These are phyloP conservation scores for Linnemannia elongata DNA, from an alignment of 192 early-diverging fungal species.

Conservation along the genomic window DNA sequence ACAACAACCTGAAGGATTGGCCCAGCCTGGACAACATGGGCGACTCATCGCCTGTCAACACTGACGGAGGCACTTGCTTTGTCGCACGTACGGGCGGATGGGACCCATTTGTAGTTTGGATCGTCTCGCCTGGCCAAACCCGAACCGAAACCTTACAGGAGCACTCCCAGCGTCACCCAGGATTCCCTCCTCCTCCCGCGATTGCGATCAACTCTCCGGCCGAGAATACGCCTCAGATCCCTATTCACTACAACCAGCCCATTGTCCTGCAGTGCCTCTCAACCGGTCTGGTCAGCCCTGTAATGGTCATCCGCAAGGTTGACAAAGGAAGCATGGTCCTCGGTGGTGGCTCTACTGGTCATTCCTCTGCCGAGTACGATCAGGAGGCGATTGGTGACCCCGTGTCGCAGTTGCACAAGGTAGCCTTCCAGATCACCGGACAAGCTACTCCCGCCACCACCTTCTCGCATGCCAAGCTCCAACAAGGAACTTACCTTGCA, in stretches of 20 bases:
- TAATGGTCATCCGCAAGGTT: slow-evolving; percentile 87
- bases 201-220: slow-evolving; percentile 77
- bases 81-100: slow-evolving; percentile 82
- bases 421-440: slow-evolving; percentile 85
- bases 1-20: slow-evolving; percentile 52
- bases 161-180: slow-evolving; percentile 63
- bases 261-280: slow-evolving; percentile 90
- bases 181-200: slow-evolving; percentile 84
- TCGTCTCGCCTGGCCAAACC: slow-evolving; percentile 74
- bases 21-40: slow-evolving; percentile 42
- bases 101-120: slow-evolving; percentile 92
- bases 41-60: slow-evolving; percentile 42
- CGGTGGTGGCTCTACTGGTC: slow-evolving; percentile 68
- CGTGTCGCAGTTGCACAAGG: slow-evolving; percentile 91
- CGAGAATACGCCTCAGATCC: slow-evolving; percentile 64
- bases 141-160: slow-evolving; percentile 67
- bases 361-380: slow-evolving; percentile 48
- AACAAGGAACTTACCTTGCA: slow-evolving; percentile 75
- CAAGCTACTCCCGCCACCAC: slow-evolving; percentile 52
- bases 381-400: slow-evolving; percentile 81
- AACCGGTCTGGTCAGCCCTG: slow-evolving; percentile 85
- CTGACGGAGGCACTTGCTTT: slow-evolving; percentile 74
- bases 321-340: slow-evolving; percentile 87
- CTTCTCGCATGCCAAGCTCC: slow-evolving; percentile 47
- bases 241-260: slow-evolving; percentile 89